Evolutionary conservation across 75 land plant species (phyloP).

Genomic region (Selaginella tamariscina): DNA sequence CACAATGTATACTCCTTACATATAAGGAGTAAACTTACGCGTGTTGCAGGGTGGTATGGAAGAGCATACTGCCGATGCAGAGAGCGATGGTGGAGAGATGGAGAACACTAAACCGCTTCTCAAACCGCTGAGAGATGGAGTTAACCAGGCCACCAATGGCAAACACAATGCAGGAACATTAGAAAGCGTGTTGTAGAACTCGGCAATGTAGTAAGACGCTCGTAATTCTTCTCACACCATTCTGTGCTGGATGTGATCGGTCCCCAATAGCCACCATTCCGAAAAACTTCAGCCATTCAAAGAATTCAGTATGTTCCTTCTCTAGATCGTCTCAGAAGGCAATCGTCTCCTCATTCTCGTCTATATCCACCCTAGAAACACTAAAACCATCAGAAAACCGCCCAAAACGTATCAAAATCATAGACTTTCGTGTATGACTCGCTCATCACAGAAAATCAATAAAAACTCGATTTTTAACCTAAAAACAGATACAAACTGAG

Average conservation of each 20-base stretch:
- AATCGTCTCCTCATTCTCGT: no score
- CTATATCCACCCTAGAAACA: no score
- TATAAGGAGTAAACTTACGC: conserved; percentile 37
- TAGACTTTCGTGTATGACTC: no score
- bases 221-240: conserved; percentile 72
- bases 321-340: no score
- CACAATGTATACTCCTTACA: no score
- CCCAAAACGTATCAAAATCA: no score
- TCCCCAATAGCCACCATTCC: conserved; percentile 69
- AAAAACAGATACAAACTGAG: no score
- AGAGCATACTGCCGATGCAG: conserved; percentile 59
- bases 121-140: conserved; percentile 56
- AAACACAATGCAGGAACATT: conserved; percentile 62
- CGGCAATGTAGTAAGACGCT: conserved; percentile 56
- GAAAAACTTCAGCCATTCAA: no score
- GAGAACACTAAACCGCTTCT: conserved; percentile 62
- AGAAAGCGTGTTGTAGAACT: conserved; percentile 68
- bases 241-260: conserved; percentile 68
- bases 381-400: no score
- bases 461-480: no score
- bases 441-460: no score
- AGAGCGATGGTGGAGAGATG: conserved; percentile 58
- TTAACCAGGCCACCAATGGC: conserved; percentile 55
- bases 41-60: conserved; percentile 50
- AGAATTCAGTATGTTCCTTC: no score